These are phyloP conservation scores for Candida buenavistaensis DNA, from an alignment of 1,139 yeast species.

Conservation along the genomic window DNA sequence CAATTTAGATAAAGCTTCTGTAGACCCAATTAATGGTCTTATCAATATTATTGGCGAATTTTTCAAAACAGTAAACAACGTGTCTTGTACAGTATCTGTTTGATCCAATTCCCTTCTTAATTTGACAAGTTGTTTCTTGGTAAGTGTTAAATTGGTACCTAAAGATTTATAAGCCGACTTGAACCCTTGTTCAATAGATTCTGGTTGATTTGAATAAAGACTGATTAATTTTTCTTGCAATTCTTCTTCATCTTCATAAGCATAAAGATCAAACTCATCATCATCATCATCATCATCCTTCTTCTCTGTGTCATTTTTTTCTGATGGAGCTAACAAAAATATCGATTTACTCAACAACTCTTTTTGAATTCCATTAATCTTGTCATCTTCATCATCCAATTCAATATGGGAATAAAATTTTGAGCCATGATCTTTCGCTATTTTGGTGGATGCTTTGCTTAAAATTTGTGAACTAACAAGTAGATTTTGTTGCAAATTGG, in stretches of 20 bases:
- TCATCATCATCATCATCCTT: constrained; percentile 29
- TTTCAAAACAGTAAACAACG: constrained; percentile 65
- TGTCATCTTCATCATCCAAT: constrained; percentile 21
- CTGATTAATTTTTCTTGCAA: constrained; percentile 58
- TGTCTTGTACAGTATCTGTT: constrained; percentile 65
- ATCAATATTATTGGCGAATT: constrained; percentile 80
- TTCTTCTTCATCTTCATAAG: constrained; percentile 25
- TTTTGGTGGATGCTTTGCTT: constrained; percentile 9
- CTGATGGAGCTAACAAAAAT: constrained; percentile 16
- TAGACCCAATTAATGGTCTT: constrained; percentile 88
- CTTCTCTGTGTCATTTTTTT: constrained; percentile 10
- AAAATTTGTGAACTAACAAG: constrained; percentile 15
- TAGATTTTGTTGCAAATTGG: constrained; percentile 6
- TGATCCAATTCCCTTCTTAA: constrained; percentile 63
- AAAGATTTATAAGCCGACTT: constrained; percentile 70
- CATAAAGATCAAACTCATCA: constrained; percentile 19
- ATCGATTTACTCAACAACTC: constrained; percentile 16
- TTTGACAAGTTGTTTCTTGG: constrained; percentile 60
- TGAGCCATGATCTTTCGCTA: constrained; percentile 21
- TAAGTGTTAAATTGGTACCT: constrained; percentile 66
- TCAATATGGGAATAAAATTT: constrained; percentile 31
- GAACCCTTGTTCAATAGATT: constrained; percentile 67
- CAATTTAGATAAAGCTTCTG: constrained; percentile 84
- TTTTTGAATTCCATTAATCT: constrained; percentile 17
- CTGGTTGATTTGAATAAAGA: constrained; percentile 84